A percentile compares a stretch with the other conserved stretches of the same genome.
phyloP scores from a whole-genome alignment of 2,329 filamentous ascomycete species.

The Alternaria atra region DNA sequence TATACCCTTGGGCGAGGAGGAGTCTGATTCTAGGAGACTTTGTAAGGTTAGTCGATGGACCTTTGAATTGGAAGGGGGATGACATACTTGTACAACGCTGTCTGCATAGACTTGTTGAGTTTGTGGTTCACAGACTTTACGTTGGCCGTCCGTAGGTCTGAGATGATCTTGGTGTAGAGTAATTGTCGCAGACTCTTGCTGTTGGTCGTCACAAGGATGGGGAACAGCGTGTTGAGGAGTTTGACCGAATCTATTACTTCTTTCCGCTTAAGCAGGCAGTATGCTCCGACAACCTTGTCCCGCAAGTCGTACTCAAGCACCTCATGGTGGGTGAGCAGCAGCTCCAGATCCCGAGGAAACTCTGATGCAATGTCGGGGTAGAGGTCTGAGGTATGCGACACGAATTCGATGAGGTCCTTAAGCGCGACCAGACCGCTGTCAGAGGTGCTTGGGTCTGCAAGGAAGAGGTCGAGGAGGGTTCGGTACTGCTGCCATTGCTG shows the following conservation, averaged over 20 bases:
- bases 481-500: conserved; percentile 93
- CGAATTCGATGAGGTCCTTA: conserved; percentile 89
- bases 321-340: conserved; percentile 83
- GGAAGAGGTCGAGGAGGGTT: conserved; percentile 88
- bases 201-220: conserved; percentile 88
- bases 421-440: conserved; percentile 84
- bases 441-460: conserved; percentile 80
- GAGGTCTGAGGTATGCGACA: conserved; percentile 92
- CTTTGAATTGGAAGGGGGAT: neutral
- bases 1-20: conserved; percentile 82
- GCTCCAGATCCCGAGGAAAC: conserved; percentile 81
- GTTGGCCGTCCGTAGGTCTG: conserved; percentile 88
- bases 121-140: conserved; percentile 88
- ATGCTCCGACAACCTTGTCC: conserved; percentile 76
- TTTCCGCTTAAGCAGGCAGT: conserved; percentile 88
- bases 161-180: conserved; percentile 89
- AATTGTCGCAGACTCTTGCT: conserved; percentile 88
- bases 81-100: conserved; percentile 79
- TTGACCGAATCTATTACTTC: conserved; percentile 85
- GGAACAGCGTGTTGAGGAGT: conserved; percentile 90
- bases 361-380: conserved; percentile 81
- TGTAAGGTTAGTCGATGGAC: neutral
- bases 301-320: conserved; percentile 83
- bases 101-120: conserved; percentile 92
- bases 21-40: conserved; percentile 80